Evolutionary conservation across 1,139 yeast species (phyloP).

Genomic region (Saccharomyces pastorianus): DNA sequence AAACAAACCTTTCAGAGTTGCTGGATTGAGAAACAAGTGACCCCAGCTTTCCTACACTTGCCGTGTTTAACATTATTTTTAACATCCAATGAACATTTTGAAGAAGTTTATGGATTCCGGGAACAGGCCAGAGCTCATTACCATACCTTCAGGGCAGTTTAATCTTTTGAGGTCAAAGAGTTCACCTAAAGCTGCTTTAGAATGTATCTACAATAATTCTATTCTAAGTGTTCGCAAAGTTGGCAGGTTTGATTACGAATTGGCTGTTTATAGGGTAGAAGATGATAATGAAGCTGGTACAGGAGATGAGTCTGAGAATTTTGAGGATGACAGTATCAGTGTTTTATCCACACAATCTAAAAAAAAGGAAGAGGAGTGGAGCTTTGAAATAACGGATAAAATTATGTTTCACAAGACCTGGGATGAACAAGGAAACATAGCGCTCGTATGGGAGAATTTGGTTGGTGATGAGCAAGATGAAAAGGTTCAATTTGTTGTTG

Average conservation of each 20-base stretch:
- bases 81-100: conserved; percentile 59
- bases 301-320: conserved; percentile 40
- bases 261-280: conserved; percentile 60
- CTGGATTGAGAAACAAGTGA: background rate
- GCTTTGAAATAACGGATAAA: conserved; percentile 18
- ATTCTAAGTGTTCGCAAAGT: conserved; percentile 61
- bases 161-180: conserved; percentile 63
- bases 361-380: conserved; percentile 30
- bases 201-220: conserved; percentile 79
- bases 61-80: background rate
- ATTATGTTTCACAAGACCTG: conserved; percentile 42
- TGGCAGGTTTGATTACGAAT: conserved; percentile 57
- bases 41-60: background rate
- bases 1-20: background rate
- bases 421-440: conserved; percentile 39
- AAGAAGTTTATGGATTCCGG: conserved; percentile 58
- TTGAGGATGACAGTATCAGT: conserved; percentile 38
- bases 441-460: conserved; percentile 69
- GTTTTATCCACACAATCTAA: conserved; percentile 57
- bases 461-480: conserved; percentile 83
- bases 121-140: conserved; percentile 58
- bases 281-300: conserved; percentile 52
- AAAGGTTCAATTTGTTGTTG: conserved; percentile 70
- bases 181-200: conserved; percentile 84
- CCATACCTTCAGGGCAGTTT: conserved; percentile 74